A percentile compares a stretch with the other conserved stretches of the same genome.
Conservation (phyloP, 164 flowering plant genomes). For the Vitis rupestris region DNA sequence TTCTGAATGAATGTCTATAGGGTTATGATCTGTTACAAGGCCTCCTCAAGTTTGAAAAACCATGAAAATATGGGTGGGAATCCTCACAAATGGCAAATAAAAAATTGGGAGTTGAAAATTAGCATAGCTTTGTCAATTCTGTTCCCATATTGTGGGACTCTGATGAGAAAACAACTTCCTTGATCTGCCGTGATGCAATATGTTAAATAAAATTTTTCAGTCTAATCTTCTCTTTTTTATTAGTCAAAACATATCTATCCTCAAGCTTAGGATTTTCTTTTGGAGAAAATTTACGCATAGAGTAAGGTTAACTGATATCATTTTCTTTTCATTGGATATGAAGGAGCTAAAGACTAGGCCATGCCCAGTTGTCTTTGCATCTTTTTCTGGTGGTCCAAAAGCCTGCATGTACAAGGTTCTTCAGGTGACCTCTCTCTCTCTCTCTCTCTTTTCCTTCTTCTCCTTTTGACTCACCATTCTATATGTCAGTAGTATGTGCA, state of each 20-base stretch:
- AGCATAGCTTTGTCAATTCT: neutral
- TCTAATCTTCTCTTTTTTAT: neutral
- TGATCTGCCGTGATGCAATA: too few relatives aligned
- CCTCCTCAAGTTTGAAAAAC: neutral
- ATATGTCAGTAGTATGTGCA: too few relatives aligned
- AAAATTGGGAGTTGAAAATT: neutral
- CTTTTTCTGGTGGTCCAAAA: slow-evolving; percentile 95
- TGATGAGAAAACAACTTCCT: too few relatives aligned
- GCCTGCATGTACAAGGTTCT: slow-evolving; percentile 93
- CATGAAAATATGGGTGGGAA: neutral
- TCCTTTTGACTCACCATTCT: too few relatives aligned
- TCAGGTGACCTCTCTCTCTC: slow-evolving; percentile 52
- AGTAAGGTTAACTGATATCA: neutral
- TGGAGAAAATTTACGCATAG: neutral
- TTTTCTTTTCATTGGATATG: slow-evolving; percentile 10
- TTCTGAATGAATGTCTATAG: neutral
- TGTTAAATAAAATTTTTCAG: neutral
- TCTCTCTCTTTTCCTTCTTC: too few relatives aligned
- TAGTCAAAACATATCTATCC: neutral
- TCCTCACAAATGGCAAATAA: neutral
- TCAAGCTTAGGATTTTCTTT: neutral
- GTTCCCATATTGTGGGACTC: neutral
- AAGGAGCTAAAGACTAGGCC: slow-evolving; percentile 79
- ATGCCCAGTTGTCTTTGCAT: slow-evolving; percentile 79
- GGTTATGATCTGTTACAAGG: neutral